Conservation (phyloP, 192 early-diverging fungal species). For the Funneliformis mosseae region DNA sequence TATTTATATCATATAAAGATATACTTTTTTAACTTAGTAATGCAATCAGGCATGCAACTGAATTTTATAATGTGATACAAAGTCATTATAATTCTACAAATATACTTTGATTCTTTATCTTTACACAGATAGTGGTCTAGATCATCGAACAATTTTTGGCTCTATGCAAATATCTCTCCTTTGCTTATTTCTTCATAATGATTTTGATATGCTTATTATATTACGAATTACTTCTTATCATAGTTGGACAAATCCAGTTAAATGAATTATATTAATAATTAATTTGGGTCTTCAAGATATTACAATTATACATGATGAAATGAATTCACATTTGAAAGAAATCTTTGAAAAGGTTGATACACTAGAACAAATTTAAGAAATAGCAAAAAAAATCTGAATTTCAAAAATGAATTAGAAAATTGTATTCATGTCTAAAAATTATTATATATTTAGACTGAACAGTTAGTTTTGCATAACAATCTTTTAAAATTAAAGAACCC, state of each 20-base stretch:
- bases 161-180: no score
- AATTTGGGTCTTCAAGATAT: background rate
- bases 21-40: background rate
- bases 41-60: background rate
- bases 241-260: background rate
- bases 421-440: background rate
- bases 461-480: background rate
- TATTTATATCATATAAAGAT: background rate
- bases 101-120: no score
- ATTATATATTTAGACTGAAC: background rate
- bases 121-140: no score
- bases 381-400: background rate
- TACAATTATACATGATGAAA: background rate
- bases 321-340: background rate
- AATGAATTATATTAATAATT: background rate
- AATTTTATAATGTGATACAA: background rate
- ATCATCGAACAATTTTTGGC: background rate
- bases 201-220: constrained; percentile 2
- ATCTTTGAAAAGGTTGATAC: background rate
- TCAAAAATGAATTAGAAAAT: background rate
- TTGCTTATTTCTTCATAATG: background rate
- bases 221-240: background rate
- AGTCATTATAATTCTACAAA: background rate
- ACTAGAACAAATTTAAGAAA: background rate
- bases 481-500: background rate